Percentiles rank a stretch among this genome's conserved stretches.
phyloP scores from a whole-genome alignment of 169 alveolate species.

The Eimeria sp. region DNA sequence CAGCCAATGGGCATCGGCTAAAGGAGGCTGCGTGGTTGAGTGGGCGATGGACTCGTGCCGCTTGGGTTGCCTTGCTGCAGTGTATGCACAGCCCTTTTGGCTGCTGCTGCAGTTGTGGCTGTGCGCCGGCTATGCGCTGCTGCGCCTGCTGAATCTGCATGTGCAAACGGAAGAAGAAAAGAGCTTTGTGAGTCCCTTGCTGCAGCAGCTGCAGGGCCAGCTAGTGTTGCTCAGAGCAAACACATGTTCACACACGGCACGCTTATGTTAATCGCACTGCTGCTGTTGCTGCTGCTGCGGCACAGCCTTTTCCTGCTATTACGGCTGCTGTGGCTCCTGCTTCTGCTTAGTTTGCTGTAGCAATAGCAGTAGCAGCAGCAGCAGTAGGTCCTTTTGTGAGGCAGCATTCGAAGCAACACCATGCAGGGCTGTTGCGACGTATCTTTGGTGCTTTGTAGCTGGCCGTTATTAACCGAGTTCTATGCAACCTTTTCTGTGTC shows the following conservation, averaged over 20 bases:
- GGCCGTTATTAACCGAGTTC: too few species aligned
- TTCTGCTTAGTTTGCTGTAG: too few species aligned
- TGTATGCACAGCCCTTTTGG: slow-evolving; percentile 38
- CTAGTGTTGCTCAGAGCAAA: neutral
- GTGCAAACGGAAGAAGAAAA: slow-evolving; percentile 10
- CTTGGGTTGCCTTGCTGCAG: slow-evolving; percentile 5
- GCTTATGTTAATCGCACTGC: neutral
- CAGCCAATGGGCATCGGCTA: neutral
- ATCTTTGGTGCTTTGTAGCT: too few species aligned
- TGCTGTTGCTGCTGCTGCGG: slow-evolving; percentile 19
- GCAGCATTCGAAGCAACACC: too few species aligned
- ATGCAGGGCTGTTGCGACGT: too few species aligned
- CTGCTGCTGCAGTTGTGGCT: slow-evolving; percentile 42
- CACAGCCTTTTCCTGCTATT: too few species aligned
- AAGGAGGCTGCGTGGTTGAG: neutral
- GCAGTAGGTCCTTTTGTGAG: too few species aligned
- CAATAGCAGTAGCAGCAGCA: too few species aligned
- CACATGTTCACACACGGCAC: too few species aligned
- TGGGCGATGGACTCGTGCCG: neutral
- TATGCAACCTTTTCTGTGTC: too few species aligned
- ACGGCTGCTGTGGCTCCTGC: too few species aligned
- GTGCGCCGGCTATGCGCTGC: slow-evolving; percentile 4
- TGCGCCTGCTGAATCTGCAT: slow-evolving; percentile 9
- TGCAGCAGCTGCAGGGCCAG: neutral
- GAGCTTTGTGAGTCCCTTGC: neutral